These are phyloP conservation scores for Phytophthora idaei DNA, from an alignment of 352 stramenopile genomes.

Conservation along the genomic window DNA sequence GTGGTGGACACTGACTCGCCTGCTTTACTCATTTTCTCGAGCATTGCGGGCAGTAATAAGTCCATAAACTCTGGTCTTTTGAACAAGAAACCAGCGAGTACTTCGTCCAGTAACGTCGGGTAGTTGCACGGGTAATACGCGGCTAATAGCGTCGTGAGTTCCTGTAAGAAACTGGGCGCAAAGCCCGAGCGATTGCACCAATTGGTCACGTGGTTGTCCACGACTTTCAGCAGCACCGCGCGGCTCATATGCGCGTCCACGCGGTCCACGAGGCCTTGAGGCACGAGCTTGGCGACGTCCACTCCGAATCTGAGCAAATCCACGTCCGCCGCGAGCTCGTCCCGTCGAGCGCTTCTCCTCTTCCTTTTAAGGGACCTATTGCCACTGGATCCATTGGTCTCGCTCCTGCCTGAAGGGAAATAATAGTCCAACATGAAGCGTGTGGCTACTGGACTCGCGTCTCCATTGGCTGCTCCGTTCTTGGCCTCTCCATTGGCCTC, in stretches of 20 bases:
- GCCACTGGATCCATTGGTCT: constrained; percentile 12
- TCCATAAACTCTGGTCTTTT: constrained; percentile 79
- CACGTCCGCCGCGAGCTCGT: constrained; percentile 36
- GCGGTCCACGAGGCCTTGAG: constrained; percentile 83
- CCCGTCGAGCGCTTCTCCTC: constrained; percentile 34
- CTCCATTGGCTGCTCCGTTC: constrained; percentile 28
- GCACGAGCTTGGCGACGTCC: constrained; percentile 76
- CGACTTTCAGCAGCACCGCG: constrained; percentile 51
- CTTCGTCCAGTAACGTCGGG: constrained; percentile 81
- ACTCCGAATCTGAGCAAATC: constrained; percentile 76
- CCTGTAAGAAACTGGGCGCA: constrained; percentile 66
- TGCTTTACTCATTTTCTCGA: constrained; percentile 75
- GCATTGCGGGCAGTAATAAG: constrained; percentile 60
- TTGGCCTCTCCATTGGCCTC: constrained; percentile 25
- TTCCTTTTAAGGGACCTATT: constrained; percentile 57
- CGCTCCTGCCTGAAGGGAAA: constrained; percentile 38
- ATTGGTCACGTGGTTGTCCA: constrained; percentile 71
- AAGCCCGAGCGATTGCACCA: constrained; percentile 77
- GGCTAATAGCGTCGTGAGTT: constrained; percentile 72
- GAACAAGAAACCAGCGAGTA: constrained; percentile 78
- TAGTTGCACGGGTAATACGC: constrained; percentile 87
- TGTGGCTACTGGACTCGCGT: constrained; percentile 21
- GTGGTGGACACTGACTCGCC: constrained; percentile 59
- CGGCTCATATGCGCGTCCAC: constrained; percentile 70
- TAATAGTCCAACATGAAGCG: constrained; percentile 70